Conservation (phyloP, 306 rosid genomes). For the Hippophae tibetana region DNA sequence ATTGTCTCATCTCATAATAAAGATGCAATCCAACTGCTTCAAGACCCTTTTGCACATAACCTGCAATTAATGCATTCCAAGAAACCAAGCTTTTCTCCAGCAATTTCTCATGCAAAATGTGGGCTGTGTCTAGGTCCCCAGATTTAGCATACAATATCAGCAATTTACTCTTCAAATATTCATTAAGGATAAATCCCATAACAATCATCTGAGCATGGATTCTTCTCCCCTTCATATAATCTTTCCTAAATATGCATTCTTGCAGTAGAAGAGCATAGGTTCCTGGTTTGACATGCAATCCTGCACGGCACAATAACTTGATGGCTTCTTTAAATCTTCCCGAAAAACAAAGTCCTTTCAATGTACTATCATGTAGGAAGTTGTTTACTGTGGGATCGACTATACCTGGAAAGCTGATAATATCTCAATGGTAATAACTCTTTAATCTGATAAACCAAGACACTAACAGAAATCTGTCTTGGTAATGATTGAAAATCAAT, state of each 20-base stretch:
- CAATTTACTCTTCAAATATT: slow-evolving; percentile 50
- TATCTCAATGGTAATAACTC: slow-evolving; percentile 32
- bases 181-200: slow-evolving; percentile 45
- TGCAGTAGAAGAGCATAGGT: slow-evolving; percentile 72
- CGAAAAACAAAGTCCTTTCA: slow-evolving; percentile 43
- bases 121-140: slow-evolving; percentile 49
- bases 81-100: slow-evolving; percentile 41
- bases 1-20: slow-evolving; percentile 50
- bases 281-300: slow-evolving; percentile 26
- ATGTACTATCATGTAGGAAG: slow-evolving; percentile 35
- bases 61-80: slow-evolving; percentile 65
- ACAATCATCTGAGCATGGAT: slow-evolving; percentile 52
- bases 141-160: slow-evolving; percentile 55
- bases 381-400: slow-evolving; percentile 29
- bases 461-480: slow-evolving; percentile 14
- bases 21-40: slow-evolving; percentile 45
- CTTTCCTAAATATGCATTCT: slow-evolving; percentile 64
- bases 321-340: slow-evolving; percentile 54
- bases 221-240: slow-evolving; percentile 43
- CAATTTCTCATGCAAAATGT: slow-evolving; percentile 34
- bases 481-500: slow-evolving; percentile 3
- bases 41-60: slow-evolving; percentile 48
- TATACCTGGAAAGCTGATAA: slow-evolving; percentile 58
- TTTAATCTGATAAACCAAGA: slow-evolving; percentile 18
- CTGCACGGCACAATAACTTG: slow-evolving; percentile 41